Conservation (phyloP, 164 flowering plant species). For the Hamamelis virginiana region DNA sequence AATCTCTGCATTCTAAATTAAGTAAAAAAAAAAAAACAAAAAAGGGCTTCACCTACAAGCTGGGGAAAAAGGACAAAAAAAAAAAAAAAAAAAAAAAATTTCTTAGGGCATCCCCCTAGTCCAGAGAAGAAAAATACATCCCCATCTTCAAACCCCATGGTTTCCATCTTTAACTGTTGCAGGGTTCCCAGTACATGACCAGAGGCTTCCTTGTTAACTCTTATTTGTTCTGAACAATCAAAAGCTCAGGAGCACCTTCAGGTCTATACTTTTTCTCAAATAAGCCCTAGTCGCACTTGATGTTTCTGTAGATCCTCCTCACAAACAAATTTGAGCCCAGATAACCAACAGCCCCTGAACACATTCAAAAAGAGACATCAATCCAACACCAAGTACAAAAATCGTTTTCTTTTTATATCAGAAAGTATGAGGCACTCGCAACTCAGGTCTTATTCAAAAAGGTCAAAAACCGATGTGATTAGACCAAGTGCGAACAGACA, state of each 20-base stretch:
- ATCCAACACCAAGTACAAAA: neutral
- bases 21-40: no score
- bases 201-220: conserved; percentile 11
- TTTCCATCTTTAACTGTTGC: conserved; percentile 5
- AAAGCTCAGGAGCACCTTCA: conserved; percentile 8
- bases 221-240: conserved; percentile 2
- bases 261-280: conserved; percentile 7
- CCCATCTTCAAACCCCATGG: conserved; percentile 17
- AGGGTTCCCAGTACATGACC: conserved; percentile 9
- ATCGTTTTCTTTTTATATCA: no score
- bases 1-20: conserved; percentile 35
- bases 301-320: conserved; percentile 91
- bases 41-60: conserved; percentile 34
- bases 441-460: no score
- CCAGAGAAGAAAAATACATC: conserved; percentile 16
- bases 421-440: no score
- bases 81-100: conserved; percentile 16
- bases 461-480: no score
- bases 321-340: conserved; percentile 82
- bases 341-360: conserved; percentile 86
- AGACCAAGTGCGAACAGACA: no score
- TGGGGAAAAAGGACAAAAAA: conserved; percentile 20
- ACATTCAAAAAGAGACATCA: neutral
- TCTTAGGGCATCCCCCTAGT: conserved; percentile 18
- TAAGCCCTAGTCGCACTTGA: conserved; percentile 69